A percentile compares a stretch with the other conserved stretches of the same genome.
Evolutionary conservation across 2,329 filamentous ascomycete species (phyloP).

Genomic region (Botrytis fabae): DNA sequence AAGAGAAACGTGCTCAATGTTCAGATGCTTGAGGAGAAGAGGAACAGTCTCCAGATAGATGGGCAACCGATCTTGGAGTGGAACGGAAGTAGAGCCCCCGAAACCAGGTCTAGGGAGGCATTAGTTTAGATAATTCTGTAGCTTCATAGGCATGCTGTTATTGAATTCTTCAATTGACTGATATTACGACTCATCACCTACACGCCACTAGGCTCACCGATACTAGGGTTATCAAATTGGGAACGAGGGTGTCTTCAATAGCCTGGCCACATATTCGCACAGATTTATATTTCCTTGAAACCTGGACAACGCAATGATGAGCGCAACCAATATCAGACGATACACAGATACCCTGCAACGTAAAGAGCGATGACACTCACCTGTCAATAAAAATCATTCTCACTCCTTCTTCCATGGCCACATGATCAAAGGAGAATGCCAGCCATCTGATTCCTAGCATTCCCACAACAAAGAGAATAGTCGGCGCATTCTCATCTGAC

Average conservation of each 20-base stretch:
- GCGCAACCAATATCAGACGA: background rate
- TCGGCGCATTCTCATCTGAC: constrained; percentile 34
- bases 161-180: background rate
- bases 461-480: constrained; percentile 43
- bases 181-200: too few relatives aligned
- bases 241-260: background rate
- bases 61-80: constrained; percentile 41
- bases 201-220: background rate
- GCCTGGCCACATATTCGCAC: background rate
- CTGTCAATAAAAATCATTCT: constrained; percentile 44
- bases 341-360: background rate
- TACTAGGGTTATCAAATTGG: background rate
- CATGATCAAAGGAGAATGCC: constrained; percentile 36
- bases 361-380: constrained; percentile 35
- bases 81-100: constrained; percentile 46
- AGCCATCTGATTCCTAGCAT: constrained; percentile 44
- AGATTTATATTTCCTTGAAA: background rate
- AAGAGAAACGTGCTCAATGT: constrained; percentile 43
- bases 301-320: background rate
- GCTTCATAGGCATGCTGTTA: background rate
- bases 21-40: constrained; percentile 42
- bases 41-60: constrained; percentile 47
- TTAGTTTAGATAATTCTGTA: background rate
- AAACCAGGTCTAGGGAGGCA: constrained; percentile 45
- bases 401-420: constrained; percentile 41